Evolutionary conservation across 139 green algal genomes (phyloP), one percentile per base, ranked within the genome.

Genomic region (Diplosphaera chodatii): DNA sequence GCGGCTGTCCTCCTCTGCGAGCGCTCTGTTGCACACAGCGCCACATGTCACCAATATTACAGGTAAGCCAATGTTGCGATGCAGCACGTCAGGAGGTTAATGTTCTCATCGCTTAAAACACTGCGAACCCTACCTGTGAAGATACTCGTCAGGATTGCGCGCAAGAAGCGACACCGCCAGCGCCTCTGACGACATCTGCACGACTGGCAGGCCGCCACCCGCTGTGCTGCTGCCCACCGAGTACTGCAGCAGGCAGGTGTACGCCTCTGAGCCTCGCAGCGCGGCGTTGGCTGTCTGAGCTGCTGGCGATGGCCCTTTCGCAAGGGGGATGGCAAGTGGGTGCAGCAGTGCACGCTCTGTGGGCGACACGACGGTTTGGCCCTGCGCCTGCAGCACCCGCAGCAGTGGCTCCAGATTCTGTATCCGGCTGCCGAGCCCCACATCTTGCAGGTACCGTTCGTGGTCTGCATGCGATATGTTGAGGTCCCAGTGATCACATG

Each of bases 1-100:
- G 32, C 72, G 21, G 40, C n/a, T 5, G 66, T 95, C 89, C 70
- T 92, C 89, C 72, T 95, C 86, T 1, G 83, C 86, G 22, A 95
- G 64, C 0, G 87, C 74, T 48, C 89, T 90, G 76, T 67, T n/a
- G n/a, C n/a, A n/a, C n/a, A n/a, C n/a, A n/a, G n/a, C n/a, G n/a
- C n/a, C n/a, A n/a, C n/a, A n/a, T n/a, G n/a, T n/a, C n/a, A n/a
- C n/a, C n/a, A n/a, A n/a, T n/a, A n/a, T n/a, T n/a, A n/a, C n/a
- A n/a, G n/a, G n/a, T n/a, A n/a, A n/a, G n/a, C n/a, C n/a, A n/a
- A n/a, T n/a, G n/a, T n/a, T n/a, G n/a, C n/a, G n/a, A n/a, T n/a
- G n/a, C n/a, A n/a, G n/a, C n/a, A n/a, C n/a, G n/a, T n/a, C n/a
- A n/a, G n/a, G n/a, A 48, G 37, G 6, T 48, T 10, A 48, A 48